Base-by-base conservation (phyloP, 306 rosid genomes). In the Trifolium repens region DNA sequence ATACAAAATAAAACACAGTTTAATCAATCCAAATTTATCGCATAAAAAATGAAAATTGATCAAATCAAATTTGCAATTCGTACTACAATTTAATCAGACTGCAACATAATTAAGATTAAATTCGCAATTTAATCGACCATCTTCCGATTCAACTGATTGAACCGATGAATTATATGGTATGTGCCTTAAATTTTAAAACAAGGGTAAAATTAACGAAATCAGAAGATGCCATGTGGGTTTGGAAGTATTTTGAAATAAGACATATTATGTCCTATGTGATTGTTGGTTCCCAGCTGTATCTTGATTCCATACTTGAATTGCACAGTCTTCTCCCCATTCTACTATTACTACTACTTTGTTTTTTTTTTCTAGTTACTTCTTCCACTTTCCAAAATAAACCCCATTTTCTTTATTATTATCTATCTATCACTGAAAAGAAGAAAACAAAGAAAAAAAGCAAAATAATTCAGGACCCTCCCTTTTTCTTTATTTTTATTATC, bases 241-340 rank as follows among this genome's bases (percentile, higher is more conserved):
- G 82, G 67, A 58, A 75, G 69, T 75, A 57, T 24, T 19, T 55
- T 24, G 14, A n/a, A 79, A 52, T 19, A 61, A 73, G 80, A 81
- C 52, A 77, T 7, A 61, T 10, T 60, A 62, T 40, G 40, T 53
- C 72, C 64, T 67, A 19, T 24, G 68, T 55, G 53, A 82, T 78
- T 59, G 84, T 83, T 84, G 81, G 59, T 60, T 86, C 71, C 81
- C 88, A 84, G 88, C 90, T 88, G 86, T 82, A 84, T 60, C 69
- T 72, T 65, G 72, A 82, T 78, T 60, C 66, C 2, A 82, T 79
- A 35, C 62, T 12, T 34, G 12, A 6, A 50, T 50, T 55, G 34
- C 34, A 55, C 24, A 22, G 3, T 26, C n/a, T 24, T 7, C 53
- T 13, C 2, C n/a, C 55, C 47, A 64, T 39, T 64, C 27, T 17